These are phyloP conservation scores for Globisporangium barbulae DNA, from an alignment of 352 stramenopile genomes.

Conservation along the genomic window DNA sequence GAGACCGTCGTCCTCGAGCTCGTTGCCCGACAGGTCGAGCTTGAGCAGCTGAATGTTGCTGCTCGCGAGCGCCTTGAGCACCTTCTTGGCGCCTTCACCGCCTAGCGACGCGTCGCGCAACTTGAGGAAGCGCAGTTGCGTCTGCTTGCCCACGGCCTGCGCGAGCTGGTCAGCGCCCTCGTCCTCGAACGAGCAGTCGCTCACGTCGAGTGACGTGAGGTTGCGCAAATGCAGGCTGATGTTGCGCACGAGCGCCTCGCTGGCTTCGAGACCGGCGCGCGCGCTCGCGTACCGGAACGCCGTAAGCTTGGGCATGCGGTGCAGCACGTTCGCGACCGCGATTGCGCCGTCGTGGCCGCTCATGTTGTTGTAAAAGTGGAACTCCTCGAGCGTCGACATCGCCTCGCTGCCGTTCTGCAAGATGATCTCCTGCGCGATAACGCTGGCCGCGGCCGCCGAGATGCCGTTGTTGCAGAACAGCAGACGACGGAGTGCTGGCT, in stretches of 20 bases:
- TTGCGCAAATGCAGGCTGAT: slow-evolving; percentile 45
- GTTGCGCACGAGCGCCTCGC: slow-evolving; percentile 37
- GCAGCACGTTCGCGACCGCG: slow-evolving; percentile 54
- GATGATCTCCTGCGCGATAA: slow-evolving; percentile 69
- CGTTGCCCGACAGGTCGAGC: slow-evolving; percentile 91
- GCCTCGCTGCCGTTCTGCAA: slow-evolving; percentile 49
- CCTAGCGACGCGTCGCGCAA: slow-evolving; percentile 88
- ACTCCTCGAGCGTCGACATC: slow-evolving; percentile 56
- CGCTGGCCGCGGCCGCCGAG: slow-evolving; percentile 50
- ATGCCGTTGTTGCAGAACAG: slow-evolving; percentile 83
- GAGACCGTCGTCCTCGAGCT: slow-evolving; percentile 71
- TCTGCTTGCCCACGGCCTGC: slow-evolving; percentile 58
- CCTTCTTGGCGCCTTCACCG: slow-evolving; percentile 60
- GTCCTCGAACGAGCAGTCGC: slow-evolving; percentile 90
- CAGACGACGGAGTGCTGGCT: slow-evolving; percentile 53
- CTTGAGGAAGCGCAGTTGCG: slow-evolving; percentile 77
- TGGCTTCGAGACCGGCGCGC: slow-evolving; percentile 52
- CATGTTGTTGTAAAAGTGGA: slow-evolving; percentile 89
- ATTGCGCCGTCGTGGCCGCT: slow-evolving; percentile 67
- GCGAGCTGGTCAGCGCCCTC: slow-evolving; percentile 72
- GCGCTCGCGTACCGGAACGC: slow-evolving; percentile 68
- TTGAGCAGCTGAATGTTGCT: slow-evolving; percentile 60
- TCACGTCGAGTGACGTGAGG: slow-evolving; percentile 87
- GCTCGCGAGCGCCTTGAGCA: slow-evolving; percentile 65
- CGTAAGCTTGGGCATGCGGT: slow-evolving; percentile 42